Percentiles rank a stretch among this genome's conserved stretches.
These are phyloP conservation scores for Diutina pseudorugosa DNA, from an alignment of 1,139 yeast genomes.

Conservation along the genomic window DNA sequence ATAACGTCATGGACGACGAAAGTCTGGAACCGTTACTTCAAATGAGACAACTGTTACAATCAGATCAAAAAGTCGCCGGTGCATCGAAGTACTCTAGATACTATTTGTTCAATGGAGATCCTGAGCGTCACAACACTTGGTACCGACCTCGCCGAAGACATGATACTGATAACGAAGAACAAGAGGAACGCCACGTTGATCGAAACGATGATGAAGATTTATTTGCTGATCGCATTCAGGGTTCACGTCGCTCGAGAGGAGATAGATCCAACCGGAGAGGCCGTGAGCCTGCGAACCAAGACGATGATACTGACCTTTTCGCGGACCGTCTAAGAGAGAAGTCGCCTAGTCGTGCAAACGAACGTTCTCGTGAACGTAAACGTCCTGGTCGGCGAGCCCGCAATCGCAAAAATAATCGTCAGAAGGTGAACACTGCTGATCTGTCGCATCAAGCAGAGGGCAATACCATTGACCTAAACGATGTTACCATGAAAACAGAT, in stretches of 20 bases:
- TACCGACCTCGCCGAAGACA: background rate
- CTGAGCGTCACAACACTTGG: slow-evolving; percentile 19
- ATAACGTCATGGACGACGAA: slow-evolving; percentile 27
- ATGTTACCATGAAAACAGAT: background rate
- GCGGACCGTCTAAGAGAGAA: background rate
- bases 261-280: background rate
- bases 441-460: background rate
- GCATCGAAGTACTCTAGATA: slow-evolving; percentile 54
- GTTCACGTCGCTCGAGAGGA: background rate
- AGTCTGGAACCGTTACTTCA: slow-evolving; percentile 26
- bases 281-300: background rate
- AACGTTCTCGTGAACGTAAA: background rate
- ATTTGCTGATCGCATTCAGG: background rate
- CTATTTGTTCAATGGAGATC: slow-evolving; percentile 66
- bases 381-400: background rate
- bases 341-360: background rate
- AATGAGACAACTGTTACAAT: slow-evolving; percentile 38
- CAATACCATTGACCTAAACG: background rate
- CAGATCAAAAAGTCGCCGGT: slow-evolving; percentile 47
- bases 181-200: background rate
- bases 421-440: background rate
- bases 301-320: background rate
- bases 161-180: background rate
- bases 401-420: background rate
- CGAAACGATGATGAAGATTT: background rate